Evolutionary conservation across 495 filamentous ascomycete genomes (phyloP), one percentile per base, ranked within the genome.

Genomic region (Penicillium robsamsonii): DNA sequence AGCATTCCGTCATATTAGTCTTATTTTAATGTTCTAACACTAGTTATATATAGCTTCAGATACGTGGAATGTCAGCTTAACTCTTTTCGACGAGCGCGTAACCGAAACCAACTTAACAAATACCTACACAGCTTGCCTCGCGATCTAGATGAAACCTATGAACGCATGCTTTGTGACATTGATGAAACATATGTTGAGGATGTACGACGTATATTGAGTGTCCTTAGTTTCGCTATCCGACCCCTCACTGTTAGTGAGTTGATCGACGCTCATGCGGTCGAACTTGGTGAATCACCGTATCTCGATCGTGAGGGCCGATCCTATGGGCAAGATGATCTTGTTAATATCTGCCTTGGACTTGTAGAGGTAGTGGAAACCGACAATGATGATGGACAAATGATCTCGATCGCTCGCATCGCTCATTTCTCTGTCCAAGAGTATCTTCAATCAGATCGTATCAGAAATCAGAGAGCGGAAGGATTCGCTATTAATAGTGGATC

Each of bases 391-490:
- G 29, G 29, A 9, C 29, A 30, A 9, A 30, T 1, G 5, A 30
- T 30, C 5, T 30, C 29, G 29, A 56, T 35, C 13, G 59, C 63
- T 53, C 67, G 63, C 7, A 68, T 76, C 25, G 66, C 72, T 18
- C 72, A 76, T 57, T 74, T 70, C 58, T 75, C 74, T 6, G 66
- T 75, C 11, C 66, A 70, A 46, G 71, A 76, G 54, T 76, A 76
- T 53, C 68, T 76, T 45, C 59, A 70, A 50, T 74, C 67, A n/a
- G 60, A 70, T 7, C 65, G 67, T 8, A 67, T 74, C 31, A 0
- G 29, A 30, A 0, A 24, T 1, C 41, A 43, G 41, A 43, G 3
- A 24, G 41, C 41, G 17, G 18, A 43, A 43, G 9, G 15, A 43
- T 43, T 43, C 41, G 41, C 41, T 10, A 22, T 43, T 43, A 1